Conservation (phyloP, 805 yeast species). For the Candida sonorensis region DNA sequence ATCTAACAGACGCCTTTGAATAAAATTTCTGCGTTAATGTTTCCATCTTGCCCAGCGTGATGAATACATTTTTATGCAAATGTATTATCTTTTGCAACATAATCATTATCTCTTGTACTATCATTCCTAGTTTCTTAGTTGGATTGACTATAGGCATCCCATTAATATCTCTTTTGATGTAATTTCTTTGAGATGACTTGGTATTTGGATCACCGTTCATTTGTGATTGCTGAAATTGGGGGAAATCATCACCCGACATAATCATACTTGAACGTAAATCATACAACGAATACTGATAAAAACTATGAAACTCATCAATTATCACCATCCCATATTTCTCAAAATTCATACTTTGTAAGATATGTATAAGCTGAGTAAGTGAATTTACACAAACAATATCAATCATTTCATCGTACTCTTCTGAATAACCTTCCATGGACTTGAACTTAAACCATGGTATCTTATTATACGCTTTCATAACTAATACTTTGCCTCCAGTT, state of each 20-base stretch:
- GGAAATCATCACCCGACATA: no score
- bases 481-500: slow-evolving; percentile 5
- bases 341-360: slow-evolving; percentile 15
- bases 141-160: slow-evolving; percentile 17
- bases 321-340: slow-evolving; percentile 16
- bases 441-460: slow-evolving; percentile 23
- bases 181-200: no score
- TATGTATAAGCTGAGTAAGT: slow-evolving; percentile 15
- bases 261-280: slow-evolving; percentile 4
- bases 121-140: slow-evolving; percentile 13
- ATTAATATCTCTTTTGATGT: slow-evolving; percentile 13
- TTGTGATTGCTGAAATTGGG: no score
- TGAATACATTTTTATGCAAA: slow-evolving; percentile 7
- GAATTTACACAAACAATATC: slow-evolving; percentile 12
- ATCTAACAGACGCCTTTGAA: background rate
- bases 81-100: slow-evolving; percentile 11
- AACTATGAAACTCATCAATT: slow-evolving; percentile 22
- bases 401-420: slow-evolving; percentile 4
- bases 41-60: slow-evolving; percentile 26
- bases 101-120: slow-evolving; percentile 16
- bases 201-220: no score
- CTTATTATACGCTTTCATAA: slow-evolving; percentile 10
- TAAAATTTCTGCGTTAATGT: slow-evolving; percentile 20
- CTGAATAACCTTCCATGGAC: slow-evolving; percentile 2
- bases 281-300: slow-evolving; percentile 14